Conservation (phyloP, 2,329 filamentous ascomycete species). For the Aspergillus sp. region DNA sequence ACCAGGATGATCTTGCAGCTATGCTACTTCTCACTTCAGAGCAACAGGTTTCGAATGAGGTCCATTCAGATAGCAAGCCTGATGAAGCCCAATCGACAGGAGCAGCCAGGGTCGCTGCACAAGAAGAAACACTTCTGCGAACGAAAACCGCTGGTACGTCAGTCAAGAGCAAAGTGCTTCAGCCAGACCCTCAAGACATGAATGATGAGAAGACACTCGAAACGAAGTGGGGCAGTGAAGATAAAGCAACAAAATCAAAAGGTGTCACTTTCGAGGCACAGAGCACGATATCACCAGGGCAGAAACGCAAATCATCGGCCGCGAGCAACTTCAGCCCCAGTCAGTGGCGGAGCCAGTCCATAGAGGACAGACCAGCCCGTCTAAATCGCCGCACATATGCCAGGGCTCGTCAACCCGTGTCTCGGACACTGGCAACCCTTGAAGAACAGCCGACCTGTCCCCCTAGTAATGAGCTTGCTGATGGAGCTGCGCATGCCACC, state of each 20-base stretch:
- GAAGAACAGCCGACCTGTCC: not conserved
- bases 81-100: not conserved
- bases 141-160: not conserved
- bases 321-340: not conserved
- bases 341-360: not conserved
- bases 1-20: conserved; percentile 31
- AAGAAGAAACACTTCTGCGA: not conserved
- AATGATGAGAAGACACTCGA: not conserved
- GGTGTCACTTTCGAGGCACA: conserved; percentile 27
- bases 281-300: not conserved
- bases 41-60: not conserved
- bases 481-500: not conserved
- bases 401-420: conserved; percentile 12
- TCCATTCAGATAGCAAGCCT: not conserved
- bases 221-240: not conserved
- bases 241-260: conserved; percentile 22
- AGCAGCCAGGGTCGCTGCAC: not conserved
- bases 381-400: conserved; percentile 24
- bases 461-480: conserved; percentile 1
- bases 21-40: conserved; percentile 30
- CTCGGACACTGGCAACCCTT: not conserved
- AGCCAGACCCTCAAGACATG: not conserved
- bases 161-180: not conserved
- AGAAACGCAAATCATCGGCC: conserved; percentile 10
- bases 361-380: conserved; percentile 1